Percentiles rank a stretch among this genome's conserved stretches.
phyloP scores from a whole-genome alignment of 1,284 basidiomycete species.

The Cryptococcus maquisensis region DNA sequence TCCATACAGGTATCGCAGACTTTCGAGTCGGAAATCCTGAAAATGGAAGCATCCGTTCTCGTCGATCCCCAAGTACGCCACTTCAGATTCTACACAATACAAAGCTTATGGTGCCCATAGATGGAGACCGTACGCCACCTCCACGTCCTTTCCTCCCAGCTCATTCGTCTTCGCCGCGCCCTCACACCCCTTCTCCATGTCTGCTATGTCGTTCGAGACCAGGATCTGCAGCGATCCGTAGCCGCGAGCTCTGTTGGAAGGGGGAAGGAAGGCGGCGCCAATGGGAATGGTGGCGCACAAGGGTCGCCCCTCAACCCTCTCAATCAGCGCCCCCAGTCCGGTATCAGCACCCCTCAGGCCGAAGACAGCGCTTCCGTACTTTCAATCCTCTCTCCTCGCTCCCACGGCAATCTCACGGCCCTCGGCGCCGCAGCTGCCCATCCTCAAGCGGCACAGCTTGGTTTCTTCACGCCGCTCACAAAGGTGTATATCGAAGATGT shows the following conservation, averaged over 20 bases:
- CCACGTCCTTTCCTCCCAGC: constrained; percentile 47
- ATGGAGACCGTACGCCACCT: constrained; percentile 48
- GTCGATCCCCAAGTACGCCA: constrained; percentile 36
- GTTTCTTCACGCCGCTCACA: constrained; percentile 39
- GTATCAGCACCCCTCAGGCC: neutral
- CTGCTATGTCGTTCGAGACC: constrained; percentile 45
- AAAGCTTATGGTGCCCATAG: constrained; percentile 16
- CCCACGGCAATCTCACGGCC: neutral
- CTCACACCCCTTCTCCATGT: constrained; percentile 43
- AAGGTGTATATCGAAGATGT: constrained; percentile 46
- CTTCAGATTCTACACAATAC: neutral
- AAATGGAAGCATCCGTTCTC: constrained; percentile 45
- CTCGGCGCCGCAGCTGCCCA: neutral
- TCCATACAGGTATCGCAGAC: constrained; percentile 39
- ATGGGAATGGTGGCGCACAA: neutral
- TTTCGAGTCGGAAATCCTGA: constrained; percentile 47
- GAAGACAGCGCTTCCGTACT: neutral
- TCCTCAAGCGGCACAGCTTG: constrained; percentile 4
- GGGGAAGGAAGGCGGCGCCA: constrained; percentile 1
- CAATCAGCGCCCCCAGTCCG: no score
- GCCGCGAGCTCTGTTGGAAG: constrained; percentile 29
- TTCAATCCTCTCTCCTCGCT: neutral
- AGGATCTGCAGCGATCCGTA: constrained; percentile 40
- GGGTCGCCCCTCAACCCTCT: no score
- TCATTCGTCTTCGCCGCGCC: constrained; percentile 44